Conservation (phyloP, 139 green algal species). For the Raphidocelis subcapitata region DNA sequence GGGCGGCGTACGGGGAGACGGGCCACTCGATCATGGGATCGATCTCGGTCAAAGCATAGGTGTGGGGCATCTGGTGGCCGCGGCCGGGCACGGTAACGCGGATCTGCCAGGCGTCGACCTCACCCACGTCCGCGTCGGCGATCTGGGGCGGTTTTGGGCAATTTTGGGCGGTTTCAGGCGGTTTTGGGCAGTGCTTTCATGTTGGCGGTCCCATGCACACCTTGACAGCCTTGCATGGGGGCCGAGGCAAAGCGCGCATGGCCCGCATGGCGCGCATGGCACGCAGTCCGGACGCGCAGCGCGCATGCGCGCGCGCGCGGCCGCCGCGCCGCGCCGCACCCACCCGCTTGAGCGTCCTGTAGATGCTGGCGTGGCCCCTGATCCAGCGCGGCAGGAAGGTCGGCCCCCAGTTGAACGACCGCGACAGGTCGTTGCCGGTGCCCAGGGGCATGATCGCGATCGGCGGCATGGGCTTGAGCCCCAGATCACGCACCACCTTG, state of each 20-base stretch:
- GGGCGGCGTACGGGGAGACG: too few relatives aligned
- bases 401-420: slow-evolving; percentile 76
- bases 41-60: slow-evolving; percentile 7
- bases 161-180: too few relatives aligned
- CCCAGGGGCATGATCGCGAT: slow-evolving; percentile 87
- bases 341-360: slow-evolving; percentile 66
- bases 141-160: too few relatives aligned
- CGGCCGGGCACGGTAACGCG: slow-evolving; percentile 25
- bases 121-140: slow-evolving; percentile 15
- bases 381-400: slow-evolving; percentile 68
- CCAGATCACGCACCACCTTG: slow-evolving; percentile 66
- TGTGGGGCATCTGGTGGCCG: slow-evolving; percentile 25
- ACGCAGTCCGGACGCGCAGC: neutral
- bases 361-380: slow-evolving; percentile 43
- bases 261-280: neutral
- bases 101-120: slow-evolving; percentile 53
- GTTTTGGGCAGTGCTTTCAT: too few relatives aligned
- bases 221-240: neutral
- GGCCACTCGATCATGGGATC: too few relatives aligned
- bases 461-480: slow-evolving; percentile 57
- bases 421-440: slow-evolving; percentile 77
- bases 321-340: neutral
- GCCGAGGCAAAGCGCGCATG: too few relatives aligned
- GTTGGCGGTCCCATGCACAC: neutral
- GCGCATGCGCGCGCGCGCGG: too few relatives aligned